Percentiles rank a stretch among this genome's conserved stretches.
Conservation (phyloP, 2,329 filamentous ascomycete genomes). For the Trichoderma sp. region DNA sequence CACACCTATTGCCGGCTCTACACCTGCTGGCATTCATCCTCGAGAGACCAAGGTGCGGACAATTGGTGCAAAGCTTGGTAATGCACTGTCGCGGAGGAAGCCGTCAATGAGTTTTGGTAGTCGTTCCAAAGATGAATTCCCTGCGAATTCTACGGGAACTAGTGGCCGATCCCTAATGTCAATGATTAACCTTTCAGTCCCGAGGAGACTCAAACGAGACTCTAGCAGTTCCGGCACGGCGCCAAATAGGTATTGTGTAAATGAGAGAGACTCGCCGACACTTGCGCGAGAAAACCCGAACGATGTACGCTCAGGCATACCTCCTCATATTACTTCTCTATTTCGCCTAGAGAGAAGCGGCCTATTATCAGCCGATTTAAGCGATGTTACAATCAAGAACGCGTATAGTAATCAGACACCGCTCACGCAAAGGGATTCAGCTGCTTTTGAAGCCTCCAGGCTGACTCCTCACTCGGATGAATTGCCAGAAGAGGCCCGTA, state of each 20-base stretch:
- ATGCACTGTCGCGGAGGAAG: slow-evolving; percentile 37
- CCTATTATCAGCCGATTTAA: not conserved
- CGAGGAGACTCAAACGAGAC: slow-evolving; percentile 34
- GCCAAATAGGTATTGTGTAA: not conserved
- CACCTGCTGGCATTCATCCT: slow-evolving; percentile 42
- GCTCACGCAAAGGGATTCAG: not conserved
- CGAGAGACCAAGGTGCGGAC: slow-evolving; percentile 43
- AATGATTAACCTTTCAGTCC: slow-evolving; percentile 41
- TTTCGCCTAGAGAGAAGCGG: not conserved
- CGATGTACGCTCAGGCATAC: not conserved
- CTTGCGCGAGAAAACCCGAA: not conserved
- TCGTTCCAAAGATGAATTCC: slow-evolving; percentile 47
- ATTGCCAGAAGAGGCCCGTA: not conserved
- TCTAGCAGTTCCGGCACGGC: slow-evolving; percentile 21
- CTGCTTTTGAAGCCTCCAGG: not conserved
- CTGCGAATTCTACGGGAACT: not conserved
- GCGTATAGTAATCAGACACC: not conserved
- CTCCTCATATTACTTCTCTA: not conserved
- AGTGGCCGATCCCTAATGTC: slow-evolving; percentile 38
- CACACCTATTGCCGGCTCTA: slow-evolving; percentile 33
- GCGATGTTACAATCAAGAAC: not conserved
- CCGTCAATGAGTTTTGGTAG: slow-evolving; percentile 37
- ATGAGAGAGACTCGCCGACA: not conserved
- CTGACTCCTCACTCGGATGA: slow-evolving; percentile 19
- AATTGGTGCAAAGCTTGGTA: slow-evolving; percentile 45